Conservation (phyloP, 2,329 filamentous ascomycete species). For the Diaporthe sp. region DNA sequence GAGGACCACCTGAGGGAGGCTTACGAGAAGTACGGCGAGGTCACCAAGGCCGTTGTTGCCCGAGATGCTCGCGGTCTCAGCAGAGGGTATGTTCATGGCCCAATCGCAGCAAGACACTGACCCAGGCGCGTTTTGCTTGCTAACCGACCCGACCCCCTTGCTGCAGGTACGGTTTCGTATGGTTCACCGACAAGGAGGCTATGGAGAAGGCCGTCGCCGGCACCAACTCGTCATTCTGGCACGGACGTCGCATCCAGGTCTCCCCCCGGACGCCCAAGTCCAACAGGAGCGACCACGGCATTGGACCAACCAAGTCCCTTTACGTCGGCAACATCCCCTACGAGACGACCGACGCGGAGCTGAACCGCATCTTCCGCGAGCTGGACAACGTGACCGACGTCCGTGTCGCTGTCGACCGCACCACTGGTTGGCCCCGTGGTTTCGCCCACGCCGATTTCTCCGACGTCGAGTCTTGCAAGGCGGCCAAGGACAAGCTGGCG, state of each 20-base stretch:
- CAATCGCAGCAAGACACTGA: not conserved
- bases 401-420: constrained; percentile 85
- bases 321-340: constrained; percentile 91
- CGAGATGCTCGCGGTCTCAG: constrained; percentile 53
- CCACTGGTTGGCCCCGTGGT: constrained; percentile 84
- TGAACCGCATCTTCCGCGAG: constrained; percentile 82
- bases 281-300: not conserved
- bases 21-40: constrained; percentile 51
- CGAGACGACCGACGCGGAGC: constrained; percentile 86
- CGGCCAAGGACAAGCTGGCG: constrained; percentile 69
- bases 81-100: constrained; percentile 50
- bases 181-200: constrained; percentile 45
- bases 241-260: constrained; percentile 53
- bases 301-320: constrained; percentile 56
- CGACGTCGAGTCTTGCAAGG: constrained; percentile 74
- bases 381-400: constrained; percentile 81
- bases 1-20: constrained; percentile 52
- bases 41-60: constrained; percentile 46
- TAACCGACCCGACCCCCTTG: constrained; percentile 35
- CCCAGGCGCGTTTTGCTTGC: not conserved
- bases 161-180: constrained; percentile 53
- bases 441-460: constrained; percentile 89
- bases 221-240: constrained; percentile 55
- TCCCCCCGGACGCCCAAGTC: constrained; percentile 41
- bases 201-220: constrained; percentile 47